Evolutionary conservation across 805 yeast species (phyloP), one percentile per base, ranked within the genome.

Genomic region (Candida pini): DNA sequence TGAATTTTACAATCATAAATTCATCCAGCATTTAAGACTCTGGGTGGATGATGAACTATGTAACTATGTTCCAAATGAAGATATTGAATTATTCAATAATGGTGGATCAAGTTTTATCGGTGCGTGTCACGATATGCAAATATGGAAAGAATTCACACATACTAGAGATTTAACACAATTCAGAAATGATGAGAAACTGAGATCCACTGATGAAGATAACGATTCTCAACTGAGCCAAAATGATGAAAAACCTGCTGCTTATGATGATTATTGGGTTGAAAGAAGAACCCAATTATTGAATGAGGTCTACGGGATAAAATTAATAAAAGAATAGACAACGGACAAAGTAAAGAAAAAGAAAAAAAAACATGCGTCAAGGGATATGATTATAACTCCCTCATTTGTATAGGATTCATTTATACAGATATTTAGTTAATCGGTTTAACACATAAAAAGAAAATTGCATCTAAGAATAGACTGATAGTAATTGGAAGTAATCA

Each of bases 41-140:
- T 64, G 66, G 57, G 63, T 62, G 20, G 62, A 59, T 28, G 53
- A 48, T 18, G 50, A 51, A 18, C 58, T 63, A 40, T 64, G 69
- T 41, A 40, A 56, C 2, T 64, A 64, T 32, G 62, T 64, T 21
- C 69, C 68, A n/a, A 52, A 53, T 22, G 68, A 63, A 41, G 69
- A 63, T 35, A 56, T 61, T 28, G 51, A 47, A 24, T 47, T 51
- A 30, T 62, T 62, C 38, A 56, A 54, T 31, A 47, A 46, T 26
- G 61, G 61, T 12, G 58, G 56, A 9, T 48, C 58, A 12, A 56
- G 55, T 15, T 63, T 57, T 42, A 62, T 64, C 29, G 69, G 69
- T 9, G 66, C 66, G 22, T 64, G 69, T 46, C 69, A 63, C 41
- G 67, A 63, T 36, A 43, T 46, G 19, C 33, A 51, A 13, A 60